Conservation (phyloP, 2,329 filamentous ascomycete species). For the Dryadomyces quercivorus region DNA sequence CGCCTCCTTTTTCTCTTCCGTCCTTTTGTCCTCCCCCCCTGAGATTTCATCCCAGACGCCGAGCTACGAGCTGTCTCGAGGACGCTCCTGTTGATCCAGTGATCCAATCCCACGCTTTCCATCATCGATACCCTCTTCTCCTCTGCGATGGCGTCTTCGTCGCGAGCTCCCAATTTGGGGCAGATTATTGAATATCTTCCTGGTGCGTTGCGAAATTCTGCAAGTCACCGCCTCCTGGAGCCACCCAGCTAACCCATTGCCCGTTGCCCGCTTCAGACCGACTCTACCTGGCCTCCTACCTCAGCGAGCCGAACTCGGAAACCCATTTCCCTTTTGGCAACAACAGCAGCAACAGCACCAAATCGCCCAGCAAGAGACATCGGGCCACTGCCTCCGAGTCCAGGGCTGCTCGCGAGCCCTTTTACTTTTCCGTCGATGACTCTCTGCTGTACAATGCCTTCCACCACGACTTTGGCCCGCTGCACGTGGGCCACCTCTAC, state of each 20-base stretch:
- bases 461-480: constrained; percentile 93
- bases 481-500: constrained; percentile 95
- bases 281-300: constrained; percentile 87
- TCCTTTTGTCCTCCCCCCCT: background rate
- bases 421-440: constrained; percentile 94
- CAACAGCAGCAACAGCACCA: constrained; percentile 27
- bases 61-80: background rate
- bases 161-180: constrained; percentile 51
- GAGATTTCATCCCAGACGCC: no score
- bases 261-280: constrained; percentile 49
- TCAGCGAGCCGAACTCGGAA: constrained; percentile 64
- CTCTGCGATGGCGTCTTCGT: constrained; percentile 32
- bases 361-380: constrained; percentile 64
- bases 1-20: background rate
- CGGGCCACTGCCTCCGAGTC: constrained; percentile 23
- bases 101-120: background rate
- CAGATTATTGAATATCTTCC: constrained; percentile 95
- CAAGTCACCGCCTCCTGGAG: background rate
- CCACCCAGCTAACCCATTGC: background rate
- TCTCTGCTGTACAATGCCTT: constrained; percentile 94
- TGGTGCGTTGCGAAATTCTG: constrained; percentile 42
- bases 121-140: background rate
- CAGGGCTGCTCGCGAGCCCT: constrained; percentile 44
- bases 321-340: constrained; percentile 75
- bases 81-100: background rate